Evolutionary conservation across 2,329 filamentous ascomycete species (phyloP).

Genomic region (Pseudogymnoascus sp.): DNA sequence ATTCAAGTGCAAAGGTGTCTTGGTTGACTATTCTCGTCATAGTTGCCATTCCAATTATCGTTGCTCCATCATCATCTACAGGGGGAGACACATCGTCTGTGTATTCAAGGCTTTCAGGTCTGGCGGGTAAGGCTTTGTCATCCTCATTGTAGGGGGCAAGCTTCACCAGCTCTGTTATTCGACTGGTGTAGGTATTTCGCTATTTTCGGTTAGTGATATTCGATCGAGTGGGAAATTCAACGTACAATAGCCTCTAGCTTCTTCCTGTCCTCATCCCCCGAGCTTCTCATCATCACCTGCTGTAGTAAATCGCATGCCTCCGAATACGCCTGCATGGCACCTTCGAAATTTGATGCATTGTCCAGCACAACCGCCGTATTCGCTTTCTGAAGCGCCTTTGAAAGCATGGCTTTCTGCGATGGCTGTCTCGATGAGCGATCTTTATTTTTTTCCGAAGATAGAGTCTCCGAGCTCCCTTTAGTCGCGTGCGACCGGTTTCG

Average conservation of each 20-base stretch:
- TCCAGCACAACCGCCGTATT: slow-evolving; percentile 93
- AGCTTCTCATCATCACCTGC: slow-evolving; percentile 77
- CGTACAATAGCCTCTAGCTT: slow-evolving; percentile 91
- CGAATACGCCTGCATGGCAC: slow-evolving; percentile 78
- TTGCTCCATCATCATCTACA: slow-evolving; percentile 36
- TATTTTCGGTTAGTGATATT: slow-evolving; percentile 31
- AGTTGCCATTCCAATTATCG: slow-evolving; percentile 44
- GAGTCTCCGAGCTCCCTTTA: slow-evolving; percentile 39
- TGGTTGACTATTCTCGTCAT: slow-evolving; percentile 43
- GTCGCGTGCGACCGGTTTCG: slow-evolving; percentile 38
- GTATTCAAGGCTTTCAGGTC: slow-evolving; percentile 55
- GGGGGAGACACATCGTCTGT: slow-evolving; percentile 30
- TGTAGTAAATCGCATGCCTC: slow-evolving; percentile 85
- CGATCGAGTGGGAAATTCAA: slow-evolving; percentile 22
- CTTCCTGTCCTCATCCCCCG: slow-evolving; percentile 74
- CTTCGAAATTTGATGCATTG: slow-evolving; percentile 90
- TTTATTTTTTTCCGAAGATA: slow-evolving; percentile 29
- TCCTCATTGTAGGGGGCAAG: slow-evolving; percentile 45
- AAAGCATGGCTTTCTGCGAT: slow-evolving; percentile 91
- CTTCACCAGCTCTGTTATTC: slow-evolving; percentile 77
- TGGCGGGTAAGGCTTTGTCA: slow-evolving; percentile 68
- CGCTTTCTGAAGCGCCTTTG: slow-evolving; percentile 88
- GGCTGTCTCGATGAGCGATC: slow-evolving; percentile 36
- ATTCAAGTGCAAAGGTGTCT: slow-evolving; percentile 20
- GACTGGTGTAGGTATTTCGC: slow-evolving; percentile 81